These are phyloP conservation scores for Taphrina populina DNA, from an alignment of 1,139 yeast species.

Conservation along the genomic window DNA sequence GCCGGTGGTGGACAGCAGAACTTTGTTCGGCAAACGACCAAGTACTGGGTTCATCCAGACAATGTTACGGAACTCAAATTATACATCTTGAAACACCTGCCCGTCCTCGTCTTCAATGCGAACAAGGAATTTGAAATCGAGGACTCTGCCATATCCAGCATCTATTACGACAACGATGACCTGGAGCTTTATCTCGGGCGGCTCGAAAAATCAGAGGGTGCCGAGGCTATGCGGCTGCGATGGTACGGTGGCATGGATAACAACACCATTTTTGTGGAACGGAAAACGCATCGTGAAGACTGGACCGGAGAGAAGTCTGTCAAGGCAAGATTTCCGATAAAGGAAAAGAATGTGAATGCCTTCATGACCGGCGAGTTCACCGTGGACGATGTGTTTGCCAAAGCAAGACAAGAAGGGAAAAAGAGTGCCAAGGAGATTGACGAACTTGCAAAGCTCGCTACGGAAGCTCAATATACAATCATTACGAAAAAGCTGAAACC, in stretches of 20 bases:
- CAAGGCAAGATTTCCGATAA: conserved; percentile 88
- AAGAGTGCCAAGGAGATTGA: conserved; percentile 85
- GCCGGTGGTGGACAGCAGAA: conserved; percentile 98
- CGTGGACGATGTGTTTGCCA: conserved; percentile 85
- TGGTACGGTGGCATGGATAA: conserved; percentile 99
- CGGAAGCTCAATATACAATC: conserved; percentile 87
- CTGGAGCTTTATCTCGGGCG: conserved; percentile 93
- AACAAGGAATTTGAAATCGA: conserved; percentile 92
- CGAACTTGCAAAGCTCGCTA: conserved; percentile 83
- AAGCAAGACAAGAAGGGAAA: conserved; percentile 88
- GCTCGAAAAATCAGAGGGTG: conserved; percentile 94
- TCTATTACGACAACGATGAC: conserved; percentile 84
- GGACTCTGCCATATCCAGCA: conserved; percentile 94
- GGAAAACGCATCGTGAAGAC: conserved; percentile 97
- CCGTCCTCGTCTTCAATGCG: conserved; percentile 92
- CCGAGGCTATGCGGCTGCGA: conserved; percentile 95
- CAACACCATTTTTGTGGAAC: conserved; percentile 89
- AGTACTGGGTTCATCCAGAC: conserved; percentile 98
- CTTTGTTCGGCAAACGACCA: conserved; percentile 96
- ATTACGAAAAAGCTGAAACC: conserved; percentile 83
- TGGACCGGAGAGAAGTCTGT: conserved; percentile 99
- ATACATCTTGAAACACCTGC: conserved; percentile 87
- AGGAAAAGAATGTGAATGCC: conserved; percentile 84
- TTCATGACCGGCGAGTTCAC: conserved; percentile 81
- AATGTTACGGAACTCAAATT: conserved; percentile 95